Evolutionary conservation across 2,329 filamentous ascomycete genomes (phyloP).

Genomic region (Trichoderma oligosporum): DNA sequence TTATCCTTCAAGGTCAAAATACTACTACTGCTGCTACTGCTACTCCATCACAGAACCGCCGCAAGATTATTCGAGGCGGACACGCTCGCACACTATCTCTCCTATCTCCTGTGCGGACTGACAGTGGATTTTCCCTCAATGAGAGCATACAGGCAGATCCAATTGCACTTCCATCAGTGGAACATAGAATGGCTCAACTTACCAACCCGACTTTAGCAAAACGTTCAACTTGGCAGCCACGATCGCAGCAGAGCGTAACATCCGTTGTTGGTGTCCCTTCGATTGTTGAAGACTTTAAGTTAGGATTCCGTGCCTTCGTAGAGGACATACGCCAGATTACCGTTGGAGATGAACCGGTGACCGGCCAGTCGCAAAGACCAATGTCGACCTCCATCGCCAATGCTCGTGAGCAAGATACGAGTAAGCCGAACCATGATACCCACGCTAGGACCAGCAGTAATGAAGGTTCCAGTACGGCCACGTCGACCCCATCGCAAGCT

Average conservation of each 20-base stretch:
- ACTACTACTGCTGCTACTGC: no score
- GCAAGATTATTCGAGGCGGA: slow-evolving; percentile 65
- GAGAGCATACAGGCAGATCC: slow-evolving; percentile 37
- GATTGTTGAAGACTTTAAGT: slow-evolving; percentile 82
- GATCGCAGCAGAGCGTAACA: slow-evolving; percentile 42
- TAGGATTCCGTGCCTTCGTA: slow-evolving; percentile 89
- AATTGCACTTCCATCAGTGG: slow-evolving; percentile 28
- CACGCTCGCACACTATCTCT: slow-evolving; percentile 69
- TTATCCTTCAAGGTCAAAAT: slow-evolving; percentile 55
- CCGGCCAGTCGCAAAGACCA: slow-evolving; percentile 39
- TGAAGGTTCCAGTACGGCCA: slow-evolving; percentile 37
- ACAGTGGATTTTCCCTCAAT: slow-evolving; percentile 41
- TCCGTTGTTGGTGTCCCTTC: slow-evolving; percentile 55
- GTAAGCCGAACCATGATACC: slow-evolving; percentile 29
- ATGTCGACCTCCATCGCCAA: slow-evolving; percentile 33
- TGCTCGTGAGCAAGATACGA: slow-evolving; percentile 20
- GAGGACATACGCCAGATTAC: slow-evolving; percentile 95
- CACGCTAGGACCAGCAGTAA: slow-evolving; percentile 43
- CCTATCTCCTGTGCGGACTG: slow-evolving; percentile 63
- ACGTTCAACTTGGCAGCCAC: slow-evolving; percentile 58
- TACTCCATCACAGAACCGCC: slow-evolving; percentile 42
- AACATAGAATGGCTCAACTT: slow-evolving; percentile 35
- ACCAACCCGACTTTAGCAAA: slow-evolving; percentile 45
- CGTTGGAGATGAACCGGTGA: slow-evolving; percentile 85
- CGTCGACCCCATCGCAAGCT: slow-evolving; percentile 33